Base-by-base conservation (phyloP, 345 rosid species). In the Geranium brycei region DNA sequence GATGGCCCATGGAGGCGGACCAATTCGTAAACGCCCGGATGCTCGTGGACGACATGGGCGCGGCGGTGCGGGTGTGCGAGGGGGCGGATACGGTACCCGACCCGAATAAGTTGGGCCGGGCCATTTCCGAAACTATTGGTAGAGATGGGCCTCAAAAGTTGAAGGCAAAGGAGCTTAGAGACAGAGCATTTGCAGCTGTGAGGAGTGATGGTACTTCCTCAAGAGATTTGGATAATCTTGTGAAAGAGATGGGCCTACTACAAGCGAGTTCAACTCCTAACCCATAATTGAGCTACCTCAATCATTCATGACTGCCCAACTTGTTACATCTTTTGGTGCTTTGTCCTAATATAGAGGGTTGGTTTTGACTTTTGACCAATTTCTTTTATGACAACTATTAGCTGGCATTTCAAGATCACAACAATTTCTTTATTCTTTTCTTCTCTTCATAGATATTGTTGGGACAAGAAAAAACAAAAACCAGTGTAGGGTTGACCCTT, bases 1-100 rank as follows among this genome's bases (percentile, higher is more conserved):
- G 71, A 4, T 84, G 91, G 91, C 96, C 96, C 0, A 83, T 89
- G 91, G 85, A 81, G 68, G 89, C 84, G 17, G 91, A 83, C 69
- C 91, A 85, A 63, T 83, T 60, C 62, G 69, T 85, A 12, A 78
- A 85, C 51, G 87, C 78, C 0, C 73, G 66, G 70, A 67, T 83
- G 55, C 31, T 83, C 47, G 88, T 80, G 69, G 87, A 89, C 51
- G 78, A 85, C 41, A 23, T 23, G 28, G 28, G 28, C 28, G 28
- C 28, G 28, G 28, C 28, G 28, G 80, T 83, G 19, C 60, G 75
- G 57, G 90, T 74, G 3, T 78, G 86, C 7, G 80, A 77, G 55
- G 91, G 87, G 0, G 76, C 60, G 7, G 73, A 76, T 57, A 18
- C 80, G 15, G 89, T 87, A 17, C 91, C 87, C 0, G 81, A 85